Evolutionary conservation across 108 stramenopile genomes (phyloP).

Genomic region (Nitzschia sp.): DNA sequence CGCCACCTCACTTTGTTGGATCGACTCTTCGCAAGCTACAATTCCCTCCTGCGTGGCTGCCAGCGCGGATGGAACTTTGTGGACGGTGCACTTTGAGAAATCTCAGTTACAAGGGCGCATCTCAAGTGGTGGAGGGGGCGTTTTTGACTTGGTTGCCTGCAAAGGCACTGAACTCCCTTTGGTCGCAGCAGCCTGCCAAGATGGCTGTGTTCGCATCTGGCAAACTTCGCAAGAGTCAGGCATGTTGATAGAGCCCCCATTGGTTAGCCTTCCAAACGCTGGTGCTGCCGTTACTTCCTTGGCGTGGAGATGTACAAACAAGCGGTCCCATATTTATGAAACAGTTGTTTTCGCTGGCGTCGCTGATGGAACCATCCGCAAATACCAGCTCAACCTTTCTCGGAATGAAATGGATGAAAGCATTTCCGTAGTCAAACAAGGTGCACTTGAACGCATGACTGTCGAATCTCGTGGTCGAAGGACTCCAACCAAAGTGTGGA

Average conservation of each 20-base stretch:
- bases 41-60: conserved; percentile 58
- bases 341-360: conserved; percentile 84
- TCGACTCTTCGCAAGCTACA: not conserved
- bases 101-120: conserved; percentile 50
- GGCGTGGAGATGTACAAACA: conserved; percentile 56
- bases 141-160: conserved; percentile 61
- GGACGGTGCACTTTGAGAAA: conserved; percentile 64
- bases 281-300: conserved; percentile 80
- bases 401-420: conserved; percentile 3
- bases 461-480: conserved; percentile 72
- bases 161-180: conserved; percentile 26
- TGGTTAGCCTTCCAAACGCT: conserved; percentile 70
- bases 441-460: conserved; percentile 79
- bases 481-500: conserved; percentile 85
- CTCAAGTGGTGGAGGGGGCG: conserved; percentile 75
- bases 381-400: conserved; percentile 35
- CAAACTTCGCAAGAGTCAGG: conserved; percentile 17
- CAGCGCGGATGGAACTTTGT: conserved; percentile 76
- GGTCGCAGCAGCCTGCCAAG: conserved; percentile 65
- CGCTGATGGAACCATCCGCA: conserved; percentile 91
- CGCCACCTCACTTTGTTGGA: conserved; percentile 39
- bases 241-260: conserved; percentile 40
- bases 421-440: conserved; percentile 18
- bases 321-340: conserved; percentile 35
- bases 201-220: conserved; percentile 82